These are phyloP conservation scores for Ceratobasidium theobromae DNA, from an alignment of 1,284 basidiomycete genomes.

Conservation along the genomic window DNA sequence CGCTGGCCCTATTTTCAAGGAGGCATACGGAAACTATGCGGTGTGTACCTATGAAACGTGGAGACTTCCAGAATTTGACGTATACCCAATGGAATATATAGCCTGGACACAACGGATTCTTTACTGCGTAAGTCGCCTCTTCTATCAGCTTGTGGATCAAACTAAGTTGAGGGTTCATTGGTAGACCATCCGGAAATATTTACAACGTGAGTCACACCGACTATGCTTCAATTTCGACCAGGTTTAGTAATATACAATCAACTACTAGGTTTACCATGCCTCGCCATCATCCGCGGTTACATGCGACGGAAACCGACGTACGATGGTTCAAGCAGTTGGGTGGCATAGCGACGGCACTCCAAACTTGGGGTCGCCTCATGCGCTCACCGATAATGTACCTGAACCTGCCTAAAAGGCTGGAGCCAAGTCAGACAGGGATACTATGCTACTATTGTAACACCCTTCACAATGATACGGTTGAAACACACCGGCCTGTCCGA, in stretches of 20 bases:
- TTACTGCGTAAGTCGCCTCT: conserved; percentile 35
- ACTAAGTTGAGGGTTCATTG: neutral
- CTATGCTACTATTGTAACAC: no score
- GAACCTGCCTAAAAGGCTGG: conserved; percentile 22
- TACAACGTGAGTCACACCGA: conserved; percentile 44
- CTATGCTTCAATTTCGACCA: neutral
- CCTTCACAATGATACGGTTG: no score
- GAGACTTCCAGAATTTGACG: neutral
- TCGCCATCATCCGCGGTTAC: conserved; percentile 30
- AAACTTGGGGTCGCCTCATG: conserved; percentile 28
- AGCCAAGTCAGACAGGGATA: no score
- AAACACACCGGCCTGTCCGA: no score
- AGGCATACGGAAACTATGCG: conserved; percentile 35
- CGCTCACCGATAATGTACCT: conserved; percentile 31
- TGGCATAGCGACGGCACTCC: conserved; percentile 29
- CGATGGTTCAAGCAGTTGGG: conserved; percentile 31
- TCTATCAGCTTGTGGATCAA: neutral
- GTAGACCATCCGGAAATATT: conserved; percentile 42
- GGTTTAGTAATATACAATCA: neutral
- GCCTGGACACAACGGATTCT: conserved; percentile 39
- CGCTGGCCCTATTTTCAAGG: conserved; percentile 23
- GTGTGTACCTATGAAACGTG: neutral
- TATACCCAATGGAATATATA: neutral
- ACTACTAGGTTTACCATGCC: conserved; percentile 32
- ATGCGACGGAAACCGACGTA: conserved; percentile 32